Evolutionary conservation across 176 grass and related monocot genomes (phyloP).

Genomic region (Lolium multiflorum): DNA sequence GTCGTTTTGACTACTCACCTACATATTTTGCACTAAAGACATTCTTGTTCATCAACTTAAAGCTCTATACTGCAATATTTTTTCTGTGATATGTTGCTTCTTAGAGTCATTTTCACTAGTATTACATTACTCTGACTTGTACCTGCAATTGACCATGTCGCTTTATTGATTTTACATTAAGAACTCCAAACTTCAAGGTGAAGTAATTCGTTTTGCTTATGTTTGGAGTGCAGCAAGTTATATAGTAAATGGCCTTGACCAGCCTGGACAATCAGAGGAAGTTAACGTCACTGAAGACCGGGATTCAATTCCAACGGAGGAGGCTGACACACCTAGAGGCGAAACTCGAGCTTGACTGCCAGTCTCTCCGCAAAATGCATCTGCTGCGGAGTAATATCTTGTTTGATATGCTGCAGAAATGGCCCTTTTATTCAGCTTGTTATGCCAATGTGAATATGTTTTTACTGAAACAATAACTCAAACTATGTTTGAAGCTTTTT

Average conservation of each 20-base stretch:
- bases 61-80: background rate
- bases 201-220: slow-evolving; percentile 32
- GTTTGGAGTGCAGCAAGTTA: slow-evolving; percentile 46
- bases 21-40: background rate
- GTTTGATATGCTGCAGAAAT: slow-evolving; percentile 17
- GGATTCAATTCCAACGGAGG: slow-evolving; percentile 37
- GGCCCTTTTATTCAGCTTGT: background rate
- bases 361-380: background rate
- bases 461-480: background rate
- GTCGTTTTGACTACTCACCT: background rate
- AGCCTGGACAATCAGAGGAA: slow-evolving; percentile 40
- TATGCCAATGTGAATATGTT: slow-evolving; percentile 42
- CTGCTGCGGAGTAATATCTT: background rate
- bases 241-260: slow-evolving; percentile 49
- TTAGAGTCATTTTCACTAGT: background rate
- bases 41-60: background rate
- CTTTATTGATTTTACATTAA: slow-evolving; percentile 8
- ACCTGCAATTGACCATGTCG: background rate
- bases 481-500: slow-evolving; percentile 33
- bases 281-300: slow-evolving; percentile 34
- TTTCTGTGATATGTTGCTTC: background rate
- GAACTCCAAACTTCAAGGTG: background rate
- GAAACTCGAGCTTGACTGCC: slow-evolving; percentile 33
- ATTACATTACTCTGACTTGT: background rate
- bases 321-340: slow-evolving; percentile 15